A percentile compares a stretch with the other conserved stretches of the same genome.
These are phyloP conservation scores for Leccinum subgranulosum DNA, from an alignment of 768 basidiomycete genomes.

Conservation along the genomic window DNA sequence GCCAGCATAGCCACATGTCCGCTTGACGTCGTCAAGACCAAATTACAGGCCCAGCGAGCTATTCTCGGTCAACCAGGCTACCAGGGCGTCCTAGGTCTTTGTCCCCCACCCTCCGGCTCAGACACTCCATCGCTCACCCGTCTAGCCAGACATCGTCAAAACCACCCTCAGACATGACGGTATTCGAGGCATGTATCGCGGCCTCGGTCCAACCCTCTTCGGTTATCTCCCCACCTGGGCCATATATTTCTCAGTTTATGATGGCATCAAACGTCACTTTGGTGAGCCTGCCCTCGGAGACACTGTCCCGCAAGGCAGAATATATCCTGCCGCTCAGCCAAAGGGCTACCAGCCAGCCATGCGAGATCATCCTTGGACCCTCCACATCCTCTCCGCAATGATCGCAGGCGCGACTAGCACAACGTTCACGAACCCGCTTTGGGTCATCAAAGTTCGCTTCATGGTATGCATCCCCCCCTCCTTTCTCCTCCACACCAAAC, in stretches of 20 bases:
- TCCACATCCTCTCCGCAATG: slow-evolving; percentile 96
- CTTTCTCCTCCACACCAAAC: background rate
- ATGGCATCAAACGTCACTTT: slow-evolving; percentile 85
- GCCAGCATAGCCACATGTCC: slow-evolving; percentile 95
- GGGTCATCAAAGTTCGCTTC: slow-evolving; percentile 99
- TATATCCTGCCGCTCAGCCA: slow-evolving; percentile 80
- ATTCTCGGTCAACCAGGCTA: slow-evolving; percentile 70
- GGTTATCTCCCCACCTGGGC: slow-evolving; percentile 99
- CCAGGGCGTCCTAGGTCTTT: slow-evolving; percentile 70
- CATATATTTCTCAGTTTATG: slow-evolving; percentile 97
- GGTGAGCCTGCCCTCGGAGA: slow-evolving; percentile 60
- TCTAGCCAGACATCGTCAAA: slow-evolving; percentile 47
- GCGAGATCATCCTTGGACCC: slow-evolving; percentile 79
- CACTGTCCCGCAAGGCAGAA: slow-evolving; percentile 36
- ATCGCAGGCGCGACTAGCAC: slow-evolving; percentile 91
- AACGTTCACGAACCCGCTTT: slow-evolving; percentile 90
- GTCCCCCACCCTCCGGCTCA: slow-evolving; percentile 2
- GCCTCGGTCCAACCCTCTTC: slow-evolving; percentile 93
- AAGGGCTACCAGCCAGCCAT: slow-evolving; percentile 82
- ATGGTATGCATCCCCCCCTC: slow-evolving; percentile 62
- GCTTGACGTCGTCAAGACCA: slow-evolving; percentile 96
- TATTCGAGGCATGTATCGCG: slow-evolving; percentile 88
- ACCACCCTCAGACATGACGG: slow-evolving; percentile 65
- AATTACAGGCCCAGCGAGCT: slow-evolving; percentile 88
- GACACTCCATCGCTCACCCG: slow-evolving; percentile 12